Percentiles rank a stretch among this genome's conserved stretches.
These are phyloP conservation scores for Vitis rupestris DNA, from an alignment of 164 flowering plant genomes.

Conservation along the genomic window DNA sequence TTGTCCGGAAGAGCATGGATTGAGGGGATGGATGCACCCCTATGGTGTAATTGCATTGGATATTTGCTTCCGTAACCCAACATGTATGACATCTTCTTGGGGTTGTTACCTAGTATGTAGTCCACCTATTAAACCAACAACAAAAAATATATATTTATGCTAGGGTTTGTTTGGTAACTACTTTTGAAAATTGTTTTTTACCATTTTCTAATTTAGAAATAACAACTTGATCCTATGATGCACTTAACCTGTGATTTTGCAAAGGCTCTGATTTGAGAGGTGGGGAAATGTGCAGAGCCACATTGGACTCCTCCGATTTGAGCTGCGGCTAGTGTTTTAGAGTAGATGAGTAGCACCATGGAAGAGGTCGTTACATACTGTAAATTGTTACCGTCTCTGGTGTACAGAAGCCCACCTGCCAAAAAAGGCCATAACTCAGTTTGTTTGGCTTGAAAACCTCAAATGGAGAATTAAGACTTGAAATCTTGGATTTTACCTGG, in stretches of 20 bases:
- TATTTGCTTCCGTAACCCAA: constrained; percentile 65
- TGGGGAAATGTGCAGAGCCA: constrained; percentile 49
- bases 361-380: constrained; percentile 64
- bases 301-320: constrained; percentile 50
- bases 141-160: neutral
- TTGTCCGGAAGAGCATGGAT: constrained; percentile 38
- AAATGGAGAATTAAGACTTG: too few relatives aligned
- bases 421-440: neutral
- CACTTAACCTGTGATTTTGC: constrained; percentile 63
- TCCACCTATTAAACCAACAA: constrained; percentile 51
- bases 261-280: constrained; percentile 53
- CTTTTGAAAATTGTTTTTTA: too few relatives aligned
- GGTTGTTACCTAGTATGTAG: constrained; percentile 76
- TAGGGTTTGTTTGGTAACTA: neutral
- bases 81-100: constrained; percentile 78
- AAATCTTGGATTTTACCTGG: constrained; percentile 43
- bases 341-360: constrained; percentile 49
- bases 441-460: too few relatives aligned
- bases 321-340: constrained; percentile 39
- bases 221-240: too few relatives aligned
- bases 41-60: constrained; percentile 64
- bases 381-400: constrained; percentile 59
- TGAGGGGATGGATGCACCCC: constrained; percentile 77
- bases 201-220: too few relatives aligned
- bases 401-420: constrained; percentile 73